Percentiles rank a stretch among this genome's conserved stretches.
These are phyloP conservation scores for Coprinellus micaceus DNA, from an alignment of 768 basidiomycete genomes.

Conservation along the genomic window DNA sequence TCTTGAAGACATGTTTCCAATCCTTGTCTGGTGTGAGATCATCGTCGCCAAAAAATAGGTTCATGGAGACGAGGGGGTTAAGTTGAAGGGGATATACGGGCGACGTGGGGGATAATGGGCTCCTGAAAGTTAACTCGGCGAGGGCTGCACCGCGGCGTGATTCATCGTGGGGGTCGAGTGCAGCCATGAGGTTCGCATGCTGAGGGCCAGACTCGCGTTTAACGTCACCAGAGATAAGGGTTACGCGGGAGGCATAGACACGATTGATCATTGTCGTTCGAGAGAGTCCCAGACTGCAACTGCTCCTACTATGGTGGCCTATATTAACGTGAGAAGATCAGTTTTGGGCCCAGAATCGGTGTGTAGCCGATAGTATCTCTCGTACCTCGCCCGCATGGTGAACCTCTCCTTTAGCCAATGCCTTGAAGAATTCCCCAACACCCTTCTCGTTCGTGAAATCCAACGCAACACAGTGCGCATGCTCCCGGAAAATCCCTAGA, in stretches of 20 bases:
- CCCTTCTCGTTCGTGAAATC: conserved; percentile 20
- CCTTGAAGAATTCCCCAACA: conserved; percentile 20
- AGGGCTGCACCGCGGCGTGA: conserved; percentile 13
- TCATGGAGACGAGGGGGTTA: background rate
- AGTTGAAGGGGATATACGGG: background rate
- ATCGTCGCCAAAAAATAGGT: background rate
- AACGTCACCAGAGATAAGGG: conserved; percentile 27
- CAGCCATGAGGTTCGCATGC: conserved; percentile 15
- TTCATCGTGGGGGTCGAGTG: conserved; percentile 16
- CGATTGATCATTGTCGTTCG: conserved; percentile 19
- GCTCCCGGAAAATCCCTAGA: conserved; percentile 25
- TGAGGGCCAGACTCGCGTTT: conserved; percentile 24
- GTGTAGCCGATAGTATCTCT: background rate
- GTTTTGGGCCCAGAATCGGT: background rate
- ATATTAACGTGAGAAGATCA: conserved; percentile 17
- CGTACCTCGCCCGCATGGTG: conserved; percentile 24
- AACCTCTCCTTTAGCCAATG: conserved; percentile 15
- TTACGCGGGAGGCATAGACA: conserved; percentile 21
- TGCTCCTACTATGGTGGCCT: conserved; percentile 27
- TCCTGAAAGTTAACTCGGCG: background rate
- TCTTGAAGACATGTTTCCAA: background rate
- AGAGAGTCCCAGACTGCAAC: conserved; percentile 23
- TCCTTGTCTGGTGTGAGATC: background rate
- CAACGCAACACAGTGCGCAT: conserved; percentile 14
- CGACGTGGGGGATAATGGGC: background rate